phyloP scores from a whole-genome alignment of 495 filamentous ascomycete genomes.

The Amphirosellinia nigrospora region DNA sequence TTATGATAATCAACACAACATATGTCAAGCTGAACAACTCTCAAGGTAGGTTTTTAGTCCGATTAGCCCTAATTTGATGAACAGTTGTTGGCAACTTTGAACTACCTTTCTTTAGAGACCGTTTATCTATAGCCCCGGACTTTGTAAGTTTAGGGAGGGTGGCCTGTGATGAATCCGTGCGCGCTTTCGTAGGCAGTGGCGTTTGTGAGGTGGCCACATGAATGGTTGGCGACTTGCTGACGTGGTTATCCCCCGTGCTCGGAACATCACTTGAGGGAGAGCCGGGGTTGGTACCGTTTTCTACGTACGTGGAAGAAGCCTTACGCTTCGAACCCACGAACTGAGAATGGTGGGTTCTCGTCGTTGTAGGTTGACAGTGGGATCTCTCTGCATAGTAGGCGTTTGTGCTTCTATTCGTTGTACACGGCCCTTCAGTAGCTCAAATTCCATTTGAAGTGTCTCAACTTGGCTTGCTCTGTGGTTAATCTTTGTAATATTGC shows the following conservation, averaged over 20 bases:
- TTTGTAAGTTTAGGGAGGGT: slow-evolving; percentile 19
- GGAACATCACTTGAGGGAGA: background rate
- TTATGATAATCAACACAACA: background rate
- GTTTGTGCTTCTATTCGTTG: slow-evolving; percentile 36
- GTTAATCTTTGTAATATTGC: slow-evolving; percentile 44
- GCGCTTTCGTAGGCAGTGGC: background rate
- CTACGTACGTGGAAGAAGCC: background rate
- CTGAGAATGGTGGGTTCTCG: background rate
- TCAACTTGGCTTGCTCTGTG: slow-evolving; percentile 48
- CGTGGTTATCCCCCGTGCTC: background rate
- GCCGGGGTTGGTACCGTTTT: background rate
- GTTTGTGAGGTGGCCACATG: background rate
- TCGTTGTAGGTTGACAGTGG: background rate
- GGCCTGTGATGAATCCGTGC: background rate
- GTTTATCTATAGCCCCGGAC: slow-evolving; percentile 28
- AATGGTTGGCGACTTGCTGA: background rate
- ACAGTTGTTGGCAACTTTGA: slow-evolving; percentile 1
- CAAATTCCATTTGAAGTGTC: slow-evolving; percentile 48
- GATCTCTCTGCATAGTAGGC: background rate
- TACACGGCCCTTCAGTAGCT: slow-evolving; percentile 45
- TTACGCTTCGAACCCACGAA: background rate
- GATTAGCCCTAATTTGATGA: background rate
- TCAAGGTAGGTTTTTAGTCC: background rate
- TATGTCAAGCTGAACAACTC: background rate
- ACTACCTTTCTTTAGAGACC: slow-evolving; percentile 13